Conservation (phyloP, 2,329 filamentous ascomycete genomes). For the Akanthomyces uredinophilus region DNA sequence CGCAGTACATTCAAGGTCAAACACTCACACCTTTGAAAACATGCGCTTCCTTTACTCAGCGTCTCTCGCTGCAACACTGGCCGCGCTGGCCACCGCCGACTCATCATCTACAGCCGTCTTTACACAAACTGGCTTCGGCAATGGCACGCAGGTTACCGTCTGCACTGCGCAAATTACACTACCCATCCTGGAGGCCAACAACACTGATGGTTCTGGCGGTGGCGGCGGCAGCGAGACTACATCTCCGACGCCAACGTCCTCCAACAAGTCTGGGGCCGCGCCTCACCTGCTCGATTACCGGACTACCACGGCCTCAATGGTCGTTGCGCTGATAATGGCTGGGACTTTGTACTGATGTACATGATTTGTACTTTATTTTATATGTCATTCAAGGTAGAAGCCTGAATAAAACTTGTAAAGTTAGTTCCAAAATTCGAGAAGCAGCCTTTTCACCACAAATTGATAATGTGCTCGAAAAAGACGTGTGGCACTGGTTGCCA, state of each 20-base stretch:
- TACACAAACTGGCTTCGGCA: not conserved
- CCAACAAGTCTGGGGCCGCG: not conserved
- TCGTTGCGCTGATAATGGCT: not conserved
- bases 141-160: not conserved
- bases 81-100: not conserved
- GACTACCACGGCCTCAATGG: not conserved
- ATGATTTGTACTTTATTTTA: not conserved
- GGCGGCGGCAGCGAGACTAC: not conserved
- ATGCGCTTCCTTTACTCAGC: not conserved
- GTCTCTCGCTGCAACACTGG: not conserved
- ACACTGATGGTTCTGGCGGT: not conserved
- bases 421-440: too few relatives aligned
- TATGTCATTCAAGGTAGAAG: not conserved
- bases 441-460: too few relatives aligned
- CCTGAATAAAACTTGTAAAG: too few relatives aligned
- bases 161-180: not conserved
- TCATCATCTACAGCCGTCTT: not conserved
- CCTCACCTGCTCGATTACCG: not conserved
- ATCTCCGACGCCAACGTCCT: not conserved
- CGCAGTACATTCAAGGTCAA: not conserved
- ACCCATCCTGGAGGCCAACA: not conserved
- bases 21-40: not conserved
- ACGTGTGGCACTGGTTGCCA: too few relatives aligned
- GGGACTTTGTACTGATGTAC: not conserved
- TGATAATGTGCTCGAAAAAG: too few relatives aligned